phyloP scores from a whole-genome alignment of 2,329 filamentous ascomycete genomes.

The Cryoendolithus antarcticus region DNA sequence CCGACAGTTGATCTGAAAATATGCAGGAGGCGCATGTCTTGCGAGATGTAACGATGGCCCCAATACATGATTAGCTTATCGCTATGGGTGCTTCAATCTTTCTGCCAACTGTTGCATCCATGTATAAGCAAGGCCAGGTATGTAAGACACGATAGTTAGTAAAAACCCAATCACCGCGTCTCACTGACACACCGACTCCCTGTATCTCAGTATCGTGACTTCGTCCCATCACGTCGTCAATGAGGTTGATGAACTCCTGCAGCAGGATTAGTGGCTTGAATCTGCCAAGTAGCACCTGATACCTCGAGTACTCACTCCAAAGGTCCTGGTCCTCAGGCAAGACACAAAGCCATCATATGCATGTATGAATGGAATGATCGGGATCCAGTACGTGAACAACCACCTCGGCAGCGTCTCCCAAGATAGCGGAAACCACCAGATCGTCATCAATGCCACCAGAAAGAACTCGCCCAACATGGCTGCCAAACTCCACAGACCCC shows the following conservation, averaged over 20 bases:
- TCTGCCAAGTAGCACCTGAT: too few species aligned
- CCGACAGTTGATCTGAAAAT: too few species aligned
- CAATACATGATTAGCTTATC: too few species aligned
- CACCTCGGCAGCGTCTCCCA: constrained; percentile 33
- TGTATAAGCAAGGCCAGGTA: constrained; percentile 36
- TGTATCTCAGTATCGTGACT: constrained; percentile 18
- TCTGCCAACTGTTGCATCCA: constrained; percentile 33
- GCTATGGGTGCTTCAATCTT: neutral
- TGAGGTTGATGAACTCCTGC: constrained; percentile 48
- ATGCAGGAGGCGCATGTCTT: too few species aligned
- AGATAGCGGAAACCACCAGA: constrained; percentile 41
- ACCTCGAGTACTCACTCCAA: constrained; percentile 18
- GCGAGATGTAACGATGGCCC: too few species aligned
- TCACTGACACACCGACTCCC: constrained; percentile 1
- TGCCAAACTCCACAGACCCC: constrained; percentile 24
- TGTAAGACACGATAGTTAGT: constrained; percentile 29
- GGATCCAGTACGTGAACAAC: constrained; percentile 54
- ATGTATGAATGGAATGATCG: constrained; percentile 54
- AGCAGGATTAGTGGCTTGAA: too few species aligned
- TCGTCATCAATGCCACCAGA: constrained; percentile 41
- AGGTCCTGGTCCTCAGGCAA: constrained; percentile 52
- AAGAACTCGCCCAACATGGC: constrained; percentile 26
- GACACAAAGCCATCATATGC: constrained; percentile 59
- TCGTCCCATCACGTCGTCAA: constrained; percentile 35
- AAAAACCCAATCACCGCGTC: constrained; percentile 31